phyloP scores from a whole-genome alignment of 257 asterid genomes.

The Plantago major region DNA sequence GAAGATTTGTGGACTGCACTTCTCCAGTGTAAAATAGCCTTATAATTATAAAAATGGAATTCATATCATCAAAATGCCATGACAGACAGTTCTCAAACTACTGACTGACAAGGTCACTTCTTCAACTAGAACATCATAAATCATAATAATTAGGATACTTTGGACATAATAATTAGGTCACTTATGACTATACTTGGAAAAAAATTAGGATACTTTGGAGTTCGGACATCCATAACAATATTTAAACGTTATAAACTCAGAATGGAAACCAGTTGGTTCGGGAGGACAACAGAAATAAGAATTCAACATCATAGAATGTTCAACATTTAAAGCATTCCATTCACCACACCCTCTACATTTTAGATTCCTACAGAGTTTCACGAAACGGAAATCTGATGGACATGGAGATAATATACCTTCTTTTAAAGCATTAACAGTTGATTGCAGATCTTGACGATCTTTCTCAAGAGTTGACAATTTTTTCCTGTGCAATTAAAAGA shows the following conservation, averaged over 20 bases:
- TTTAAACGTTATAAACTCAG: conserved; percentile 6
- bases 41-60: too few relatives aligned
- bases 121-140: not conserved
- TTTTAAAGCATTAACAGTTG: conserved; percentile 83
- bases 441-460: conserved; percentile 85
- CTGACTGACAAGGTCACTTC: too few relatives aligned
- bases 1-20: too few relatives aligned
- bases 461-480: conserved; percentile 78
- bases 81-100: too few relatives aligned
- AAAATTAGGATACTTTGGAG: too few relatives aligned
- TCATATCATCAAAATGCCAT: too few relatives aligned
- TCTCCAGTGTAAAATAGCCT: too few relatives aligned
- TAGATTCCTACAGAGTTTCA: not conserved
- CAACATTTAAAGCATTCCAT: not conserved
- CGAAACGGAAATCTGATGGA: too few relatives aligned
- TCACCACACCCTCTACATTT: conserved; percentile 11
- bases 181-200: too few relatives aligned
- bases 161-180: too few relatives aligned
- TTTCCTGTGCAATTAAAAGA: conserved; percentile 46
- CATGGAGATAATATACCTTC: conserved; percentile 51
- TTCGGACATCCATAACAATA: not conserved
- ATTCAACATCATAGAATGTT: conserved; percentile 1
- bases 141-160: too few relatives aligned
- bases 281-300: not conserved
- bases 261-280: not conserved